Evolutionary conservation across 2,329 filamentous ascomycete species (phyloP).

Genomic region (Metarhizium rileyi): DNA sequence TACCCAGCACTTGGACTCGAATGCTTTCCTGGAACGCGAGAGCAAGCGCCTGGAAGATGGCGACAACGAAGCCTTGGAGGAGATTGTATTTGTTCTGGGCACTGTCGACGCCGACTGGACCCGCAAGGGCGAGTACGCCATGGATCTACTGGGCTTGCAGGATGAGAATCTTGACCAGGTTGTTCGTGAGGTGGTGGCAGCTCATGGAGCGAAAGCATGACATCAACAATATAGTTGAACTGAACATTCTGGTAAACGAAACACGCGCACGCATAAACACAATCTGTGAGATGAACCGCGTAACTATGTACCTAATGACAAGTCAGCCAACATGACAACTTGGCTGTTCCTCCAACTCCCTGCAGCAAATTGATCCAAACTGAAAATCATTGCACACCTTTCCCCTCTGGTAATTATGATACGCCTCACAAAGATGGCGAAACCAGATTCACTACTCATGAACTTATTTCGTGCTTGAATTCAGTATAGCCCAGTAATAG

Average conservation of each 20-base stretch:
- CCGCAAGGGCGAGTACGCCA: slow-evolving; percentile 31
- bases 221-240: neutral
- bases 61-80: slow-evolving; percentile 29
- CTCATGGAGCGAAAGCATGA: slow-evolving; percentile 4
- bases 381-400: too few relatives aligned
- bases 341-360: too few relatives aligned
- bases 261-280: too few relatives aligned
- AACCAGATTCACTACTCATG: too few relatives aligned
- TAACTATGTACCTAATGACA: too few relatives aligned
- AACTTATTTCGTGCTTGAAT: too few relatives aligned
- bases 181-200: slow-evolving; percentile 24
- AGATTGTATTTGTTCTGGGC: slow-evolving; percentile 40
- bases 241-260: neutral
- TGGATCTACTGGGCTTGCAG: slow-evolving; percentile 35
- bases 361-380: too few relatives aligned
- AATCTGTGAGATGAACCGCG: neutral
- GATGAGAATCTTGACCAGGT: slow-evolving; percentile 36
- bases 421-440: too few relatives aligned
- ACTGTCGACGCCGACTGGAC: slow-evolving; percentile 40
- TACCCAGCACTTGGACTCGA: slow-evolving; percentile 23
- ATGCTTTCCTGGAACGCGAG: slow-evolving; percentile 28
- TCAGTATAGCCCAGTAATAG: too few relatives aligned
- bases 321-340: too few relatives aligned
- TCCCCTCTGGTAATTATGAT: too few relatives aligned
- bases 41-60: slow-evolving; percentile 28